phyloP scores from a whole-genome alignment of 2,329 filamentous ascomycete species.

The Raffaelea albimanens region DNA sequence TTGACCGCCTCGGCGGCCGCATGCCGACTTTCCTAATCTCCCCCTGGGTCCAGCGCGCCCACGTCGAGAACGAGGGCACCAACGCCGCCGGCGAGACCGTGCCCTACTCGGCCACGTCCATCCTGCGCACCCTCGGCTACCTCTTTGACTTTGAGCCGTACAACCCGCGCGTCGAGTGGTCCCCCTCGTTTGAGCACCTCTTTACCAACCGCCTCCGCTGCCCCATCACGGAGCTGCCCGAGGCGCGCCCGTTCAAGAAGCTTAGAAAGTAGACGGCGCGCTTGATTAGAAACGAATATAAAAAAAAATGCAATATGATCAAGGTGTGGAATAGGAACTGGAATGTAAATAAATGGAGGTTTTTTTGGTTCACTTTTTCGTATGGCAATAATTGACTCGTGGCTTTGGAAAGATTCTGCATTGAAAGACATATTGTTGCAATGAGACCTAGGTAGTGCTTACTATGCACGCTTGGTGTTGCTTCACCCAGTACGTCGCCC shows the following conservation, averaged over 20 bases:
- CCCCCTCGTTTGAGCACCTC: constrained; percentile 24
- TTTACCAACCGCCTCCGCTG: constrained; percentile 8
- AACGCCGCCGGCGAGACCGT: constrained; percentile 24
- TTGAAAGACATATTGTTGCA: too few relatives aligned
- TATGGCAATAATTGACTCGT: too few relatives aligned
- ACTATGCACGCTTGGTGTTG: too few relatives aligned
- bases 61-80: constrained; percentile 26
- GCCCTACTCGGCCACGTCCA: constrained; percentile 32
- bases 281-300: too few relatives aligned
- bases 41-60: constrained; percentile 30
- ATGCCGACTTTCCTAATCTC: constrained; percentile 33
- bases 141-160: constrained; percentile 30
- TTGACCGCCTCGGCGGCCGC: constrained; percentile 30
- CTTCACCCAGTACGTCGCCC: too few relatives aligned
- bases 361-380: too few relatives aligned
- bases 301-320: too few relatives aligned
- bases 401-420: too few relatives aligned
- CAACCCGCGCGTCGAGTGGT: constrained; percentile 26
- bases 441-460: too few relatives aligned
- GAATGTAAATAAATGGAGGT: too few relatives aligned
- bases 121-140: constrained; percentile 30
- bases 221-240: constrained; percentile 8
- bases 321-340: too few relatives aligned
- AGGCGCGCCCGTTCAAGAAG: constrained; percentile 4
- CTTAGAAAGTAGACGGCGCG: neutral